Percentiles rank a stretch among this genome's conserved stretches.
These are phyloP conservation scores for Pseudocercospora cruenta DNA, from an alignment of 2,329 filamentous ascomycete genomes.

Conservation along the genomic window DNA sequence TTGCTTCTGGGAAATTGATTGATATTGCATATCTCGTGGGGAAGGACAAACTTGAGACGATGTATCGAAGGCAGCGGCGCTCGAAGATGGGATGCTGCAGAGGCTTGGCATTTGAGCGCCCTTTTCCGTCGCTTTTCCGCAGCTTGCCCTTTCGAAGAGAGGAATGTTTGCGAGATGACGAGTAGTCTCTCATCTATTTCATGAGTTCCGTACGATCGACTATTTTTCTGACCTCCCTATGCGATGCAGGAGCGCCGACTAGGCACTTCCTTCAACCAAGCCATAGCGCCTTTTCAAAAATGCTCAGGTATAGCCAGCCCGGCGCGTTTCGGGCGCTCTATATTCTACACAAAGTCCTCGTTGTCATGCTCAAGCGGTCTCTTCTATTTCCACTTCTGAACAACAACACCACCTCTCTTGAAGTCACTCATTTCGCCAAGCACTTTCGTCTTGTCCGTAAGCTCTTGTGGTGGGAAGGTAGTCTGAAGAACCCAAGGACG, in stretches of 20 bases:
- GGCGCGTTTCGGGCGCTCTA: not conserved
- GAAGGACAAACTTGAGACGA: too few species aligned
- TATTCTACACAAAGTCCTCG: not conserved
- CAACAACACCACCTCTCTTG: conserved; percentile 58
- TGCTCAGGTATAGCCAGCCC: not conserved
- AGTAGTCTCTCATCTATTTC: too few species aligned
- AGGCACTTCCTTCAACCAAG: not conserved
- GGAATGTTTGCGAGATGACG: too few species aligned
- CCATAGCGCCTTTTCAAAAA: not conserved
- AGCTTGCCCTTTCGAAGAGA: too few species aligned
- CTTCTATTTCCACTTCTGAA: conserved; percentile 57
- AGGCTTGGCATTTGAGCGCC: too few species aligned
- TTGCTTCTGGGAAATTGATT: too few species aligned
- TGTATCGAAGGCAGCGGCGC: too few species aligned
- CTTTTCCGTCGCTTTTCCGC: too few species aligned
- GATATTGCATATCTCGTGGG: too few species aligned
- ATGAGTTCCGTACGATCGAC: not conserved
- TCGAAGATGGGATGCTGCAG: too few species aligned
- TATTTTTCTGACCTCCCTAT: not conserved
- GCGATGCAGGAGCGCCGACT: conserved; percentile 1
- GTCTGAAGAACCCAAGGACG: conserved; percentile 77
- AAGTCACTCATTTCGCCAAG: conserved; percentile 54
- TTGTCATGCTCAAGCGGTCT: not conserved
- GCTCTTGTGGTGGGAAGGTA: conserved; percentile 81
- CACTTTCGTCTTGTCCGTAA: conserved; percentile 64